Conservation (phyloP, 2,329 filamentous ascomycete genomes). For the Lanzia echinophila region DNA sequence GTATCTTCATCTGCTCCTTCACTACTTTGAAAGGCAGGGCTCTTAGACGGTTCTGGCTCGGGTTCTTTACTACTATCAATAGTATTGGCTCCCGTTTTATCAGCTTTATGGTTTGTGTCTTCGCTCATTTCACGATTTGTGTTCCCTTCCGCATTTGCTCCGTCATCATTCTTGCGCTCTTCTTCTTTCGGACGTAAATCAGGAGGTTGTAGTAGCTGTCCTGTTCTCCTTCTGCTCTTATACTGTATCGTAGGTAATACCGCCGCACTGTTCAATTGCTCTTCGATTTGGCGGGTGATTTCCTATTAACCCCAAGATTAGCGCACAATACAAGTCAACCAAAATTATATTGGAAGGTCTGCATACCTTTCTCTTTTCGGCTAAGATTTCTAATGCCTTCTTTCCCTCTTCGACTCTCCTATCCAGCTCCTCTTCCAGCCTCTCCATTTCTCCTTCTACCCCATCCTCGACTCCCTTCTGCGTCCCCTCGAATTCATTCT, state of each 20-base stretch:
- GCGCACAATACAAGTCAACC: neutral
- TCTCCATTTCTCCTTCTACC: constrained; percentile 22
- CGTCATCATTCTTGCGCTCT: neutral
- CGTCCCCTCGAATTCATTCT: constrained; percentile 15
- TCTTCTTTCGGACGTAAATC: neutral
- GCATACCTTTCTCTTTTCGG: constrained; percentile 23
- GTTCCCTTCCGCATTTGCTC: neutral
- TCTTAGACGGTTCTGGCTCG: neutral
- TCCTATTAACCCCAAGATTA: constrained; percentile 13
- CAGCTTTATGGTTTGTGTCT: neutral
- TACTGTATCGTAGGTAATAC: constrained; percentile 22
- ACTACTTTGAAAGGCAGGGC: neutral
- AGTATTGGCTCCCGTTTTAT: neutral
- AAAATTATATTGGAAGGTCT: neutral
- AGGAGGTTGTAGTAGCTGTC: neutral
- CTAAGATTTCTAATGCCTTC: constrained; percentile 18
- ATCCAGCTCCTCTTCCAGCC: constrained; percentile 26
- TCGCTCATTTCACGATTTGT: neutral
- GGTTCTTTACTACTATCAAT: neutral
- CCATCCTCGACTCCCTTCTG: constrained; percentile 16
- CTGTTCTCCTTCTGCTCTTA: constrained; percentile 19
- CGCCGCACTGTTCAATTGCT: constrained; percentile 20
- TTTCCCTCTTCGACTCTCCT: constrained; percentile 21
- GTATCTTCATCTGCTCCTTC: neutral
- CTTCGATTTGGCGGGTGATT: constrained; percentile 27